Evolutionary conservation across 495 filamentous ascomycete species (phyloP).

Genomic region (Tuber brumale): DNA sequence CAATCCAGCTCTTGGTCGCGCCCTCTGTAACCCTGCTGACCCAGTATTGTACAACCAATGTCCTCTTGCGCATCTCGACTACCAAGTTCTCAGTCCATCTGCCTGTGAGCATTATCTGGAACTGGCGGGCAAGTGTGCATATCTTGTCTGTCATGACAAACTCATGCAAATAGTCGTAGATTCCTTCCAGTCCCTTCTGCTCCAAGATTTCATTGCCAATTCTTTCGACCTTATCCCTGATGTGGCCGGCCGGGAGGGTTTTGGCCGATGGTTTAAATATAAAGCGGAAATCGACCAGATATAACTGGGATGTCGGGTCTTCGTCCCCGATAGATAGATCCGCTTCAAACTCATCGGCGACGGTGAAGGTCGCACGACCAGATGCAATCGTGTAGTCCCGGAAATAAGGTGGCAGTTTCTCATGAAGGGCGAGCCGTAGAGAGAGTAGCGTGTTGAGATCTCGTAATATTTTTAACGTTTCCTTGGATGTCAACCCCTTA

Average conservation of each 20-base stretch:
- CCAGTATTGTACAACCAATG: constrained; percentile 88
- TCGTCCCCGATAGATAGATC: constrained; percentile 83
- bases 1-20: constrained; percentile 71
- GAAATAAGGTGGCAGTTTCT: constrained; percentile 65
- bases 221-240: constrained; percentile 59
- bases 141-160: constrained; percentile 84
- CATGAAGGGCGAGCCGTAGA: constrained; percentile 69
- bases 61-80: constrained; percentile 68
- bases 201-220: constrained; percentile 63
- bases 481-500: constrained; percentile 58
- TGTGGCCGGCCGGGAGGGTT: constrained; percentile 52
- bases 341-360: constrained; percentile 81
- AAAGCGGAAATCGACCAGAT: constrained; percentile 86
- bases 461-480: constrained; percentile 61
- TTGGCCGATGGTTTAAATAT: constrained; percentile 61
- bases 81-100: constrained; percentile 70
- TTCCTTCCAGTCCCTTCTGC: constrained; percentile 61
- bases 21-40: constrained; percentile 50
- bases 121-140: constrained; percentile 68
- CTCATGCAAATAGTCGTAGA: constrained; percentile 78
- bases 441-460: constrained; percentile 78
- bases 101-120: constrained; percentile 55
- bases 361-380: constrained; percentile 78
- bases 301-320: constrained; percentile 71
- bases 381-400: constrained; percentile 64